Base-by-base conservation (phyloP, 345 rosid species). In the Lagerstroemia speciosa region DNA sequence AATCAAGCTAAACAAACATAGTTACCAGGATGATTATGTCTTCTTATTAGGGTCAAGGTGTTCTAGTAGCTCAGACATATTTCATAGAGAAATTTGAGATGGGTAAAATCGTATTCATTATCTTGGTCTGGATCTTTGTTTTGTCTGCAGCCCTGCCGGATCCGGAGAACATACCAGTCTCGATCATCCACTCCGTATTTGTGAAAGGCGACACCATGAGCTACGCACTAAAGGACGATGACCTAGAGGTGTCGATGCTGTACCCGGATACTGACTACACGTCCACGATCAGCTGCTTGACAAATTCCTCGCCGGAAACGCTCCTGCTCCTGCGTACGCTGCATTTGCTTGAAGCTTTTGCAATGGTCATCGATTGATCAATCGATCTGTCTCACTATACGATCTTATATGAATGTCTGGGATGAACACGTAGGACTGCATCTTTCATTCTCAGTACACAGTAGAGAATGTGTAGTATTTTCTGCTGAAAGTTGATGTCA, bases 261-360 rank as follows among this genome's bases (percentile, higher is more conserved):
- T 76, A 76, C 67, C 78, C 80, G 9, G 77, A 76, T 48, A 30
- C 12, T 24, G 33, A 72, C 19, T 71, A 71, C 71, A 72, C 66
- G 7, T 38, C 73, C 9, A 19, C 1, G 73, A 76, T 41, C 73
- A 70, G 31, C 78, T 81, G 62, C 80, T 81, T 27, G 80, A 81
- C 62, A 16, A 76, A 57, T 76, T 81, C 38, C 73, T 78, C 8
- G 6, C 24, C 12, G 30, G 33, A 10, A 75, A 72, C 24, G 77
- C 75, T 11, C n/a, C 33, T 12, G 76, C 79, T 1, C 72, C 77
- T 17, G 67, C 77, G 7, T 5, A 0, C 5, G 69, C 77, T 14
- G 76, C 78, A 0, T 70, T 75, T 68, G 73, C 50, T 48, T 75
- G 57, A 72, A 34, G 36, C 6, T n/a, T 27, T 58, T 20, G 1